A percentile compares a stretch with the other conserved stretches of the same genome.
Evolutionary conservation across 164 flowering plant species (phyloP).

Genomic region (Tetracentron sinense): DNA sequence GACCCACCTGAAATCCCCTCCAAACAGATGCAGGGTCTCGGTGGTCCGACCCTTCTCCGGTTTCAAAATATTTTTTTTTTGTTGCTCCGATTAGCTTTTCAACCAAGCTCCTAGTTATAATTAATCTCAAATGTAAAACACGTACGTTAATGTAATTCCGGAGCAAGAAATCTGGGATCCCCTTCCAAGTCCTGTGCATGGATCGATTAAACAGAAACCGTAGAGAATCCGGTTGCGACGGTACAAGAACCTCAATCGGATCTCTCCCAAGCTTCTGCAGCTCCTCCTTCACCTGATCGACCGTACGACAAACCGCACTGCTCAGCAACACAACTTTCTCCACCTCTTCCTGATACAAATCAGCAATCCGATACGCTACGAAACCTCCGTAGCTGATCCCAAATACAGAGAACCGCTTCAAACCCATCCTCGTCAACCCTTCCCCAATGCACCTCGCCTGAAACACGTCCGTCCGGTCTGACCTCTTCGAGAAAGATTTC

Average conservation of each 20-base stretch:
- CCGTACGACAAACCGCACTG: conserved; percentile 34
- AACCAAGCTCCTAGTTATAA: too few relatives aligned
- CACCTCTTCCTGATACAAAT: conserved; percentile 26
- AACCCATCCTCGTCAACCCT: conserved; percentile 41
- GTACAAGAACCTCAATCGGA: conserved; percentile 32
- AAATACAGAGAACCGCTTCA: conserved; percentile 23
- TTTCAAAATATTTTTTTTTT: too few relatives aligned
- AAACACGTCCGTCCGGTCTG: conserved; percentile 30
- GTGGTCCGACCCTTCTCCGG: too few relatives aligned
- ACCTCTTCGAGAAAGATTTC: conserved; percentile 22
- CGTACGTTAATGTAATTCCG: conserved; percentile 41
- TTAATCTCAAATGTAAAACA: too few relatives aligned
- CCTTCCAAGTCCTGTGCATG: conserved; percentile 10
- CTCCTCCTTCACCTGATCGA: conserved; percentile 26
- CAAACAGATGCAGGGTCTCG: too few relatives aligned
- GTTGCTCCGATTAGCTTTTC: too few relatives aligned
- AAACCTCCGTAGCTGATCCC: too few relatives aligned
- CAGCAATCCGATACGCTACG: conserved; percentile 58
- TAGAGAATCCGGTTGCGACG: conserved; percentile 27
- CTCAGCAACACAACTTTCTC: conserved; percentile 48
- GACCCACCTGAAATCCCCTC: too few relatives aligned
- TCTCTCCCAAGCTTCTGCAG: conserved; percentile 19
- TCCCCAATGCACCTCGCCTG: conserved; percentile 41
- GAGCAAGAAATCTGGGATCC: conserved; percentile 38
- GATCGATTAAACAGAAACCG: conserved; percentile 25